Conservation (phyloP, 352 stramenopile species). For the Phytophthora idaei region DNA sequence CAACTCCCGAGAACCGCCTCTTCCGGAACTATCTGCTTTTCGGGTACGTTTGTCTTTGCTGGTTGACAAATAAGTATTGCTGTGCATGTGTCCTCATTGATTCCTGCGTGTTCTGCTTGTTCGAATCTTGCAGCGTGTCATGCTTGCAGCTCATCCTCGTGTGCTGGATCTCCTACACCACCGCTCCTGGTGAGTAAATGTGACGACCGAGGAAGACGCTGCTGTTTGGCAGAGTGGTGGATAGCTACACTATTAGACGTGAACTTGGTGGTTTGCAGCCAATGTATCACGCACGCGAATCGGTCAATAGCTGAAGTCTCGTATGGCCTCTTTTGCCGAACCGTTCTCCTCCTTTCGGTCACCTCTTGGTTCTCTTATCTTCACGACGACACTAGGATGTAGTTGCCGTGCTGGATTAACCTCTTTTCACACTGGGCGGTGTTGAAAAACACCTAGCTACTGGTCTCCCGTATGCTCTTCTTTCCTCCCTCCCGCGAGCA, state of each 20-base stretch:
- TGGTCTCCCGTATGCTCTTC: constrained; percentile 24
- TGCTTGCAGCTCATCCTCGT: constrained; percentile 84
- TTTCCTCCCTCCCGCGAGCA: constrained; percentile 4
- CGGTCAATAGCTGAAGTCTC: constrained; percentile 14
- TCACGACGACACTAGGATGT: not conserved
- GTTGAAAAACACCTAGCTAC: constrained; percentile 89
- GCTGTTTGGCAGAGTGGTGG: not conserved
- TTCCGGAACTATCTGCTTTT: constrained; percentile 90
- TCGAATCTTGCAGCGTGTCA: constrained; percentile 53
- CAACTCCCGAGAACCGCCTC: constrained; percentile 69
- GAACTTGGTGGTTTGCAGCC: not conserved
- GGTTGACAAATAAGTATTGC: not conserved
- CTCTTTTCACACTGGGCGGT: constrained; percentile 62
- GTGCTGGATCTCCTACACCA: constrained; percentile 89
- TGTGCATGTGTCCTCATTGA: constrained; percentile 1
- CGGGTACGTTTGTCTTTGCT: constrained; percentile 46
- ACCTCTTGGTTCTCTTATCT: not conserved
- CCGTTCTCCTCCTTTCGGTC: constrained; percentile 6
- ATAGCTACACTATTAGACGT: constrained; percentile 8
- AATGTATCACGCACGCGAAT: constrained; percentile 4
- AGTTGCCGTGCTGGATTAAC: constrained; percentile 3
- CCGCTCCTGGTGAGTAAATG: constrained; percentile 59
- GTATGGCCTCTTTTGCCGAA: not conserved
- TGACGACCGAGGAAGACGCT: constrained; percentile 7
- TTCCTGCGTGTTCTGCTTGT: not conserved